These are phyloP conservation scores for Leersia perrieri DNA, from an alignment of 176 grass and related monocot genomes.

Conservation along the genomic window DNA sequence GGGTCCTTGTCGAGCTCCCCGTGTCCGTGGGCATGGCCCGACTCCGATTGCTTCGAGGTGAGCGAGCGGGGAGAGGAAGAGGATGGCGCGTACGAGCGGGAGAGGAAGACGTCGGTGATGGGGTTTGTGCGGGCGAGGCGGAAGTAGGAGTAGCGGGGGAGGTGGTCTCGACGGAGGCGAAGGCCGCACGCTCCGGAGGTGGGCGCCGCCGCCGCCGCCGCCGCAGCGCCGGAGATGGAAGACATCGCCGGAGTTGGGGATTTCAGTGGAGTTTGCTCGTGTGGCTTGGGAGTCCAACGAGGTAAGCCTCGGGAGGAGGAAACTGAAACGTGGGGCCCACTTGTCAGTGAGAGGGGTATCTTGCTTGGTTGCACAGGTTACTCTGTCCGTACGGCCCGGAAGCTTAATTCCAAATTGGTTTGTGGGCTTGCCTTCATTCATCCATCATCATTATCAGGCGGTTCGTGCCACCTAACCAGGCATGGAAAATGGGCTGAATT, in stretches of 20 bases:
- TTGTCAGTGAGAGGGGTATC: not conserved
- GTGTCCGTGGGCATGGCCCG: conserved; percentile 9
- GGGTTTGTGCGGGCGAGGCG: conserved; percentile 40
- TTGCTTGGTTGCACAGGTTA: not conserved
- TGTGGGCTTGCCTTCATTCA: not conserved
- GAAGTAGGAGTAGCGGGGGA: not conserved
- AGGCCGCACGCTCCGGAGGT: conserved; percentile 32
- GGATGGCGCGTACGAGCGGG: conserved; percentile 30
- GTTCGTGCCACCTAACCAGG: not conserved
- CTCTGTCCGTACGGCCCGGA: not conserved
- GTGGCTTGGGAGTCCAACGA: not conserved
- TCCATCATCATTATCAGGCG: no score
- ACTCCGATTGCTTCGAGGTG: conserved; percentile 3
- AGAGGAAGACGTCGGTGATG: conserved; percentile 64
- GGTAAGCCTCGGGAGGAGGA: not conserved
- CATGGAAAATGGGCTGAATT: no score
- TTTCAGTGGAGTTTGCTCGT: not conserved
- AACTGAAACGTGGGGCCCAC: not conserved
- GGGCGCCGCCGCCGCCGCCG: conserved; percentile 32
- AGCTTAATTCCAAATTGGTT: no score
- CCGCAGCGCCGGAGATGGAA: conserved; percentile 63
- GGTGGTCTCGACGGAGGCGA: conserved; percentile 20
- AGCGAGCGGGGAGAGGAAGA: conserved; percentile 26
- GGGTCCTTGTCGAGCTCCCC: conserved; percentile 78
- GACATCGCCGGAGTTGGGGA: conserved; percentile 36